Conservation (phyloP, 2,329 filamentous ascomycete species). For the Shiraia bambusicola region DNA sequence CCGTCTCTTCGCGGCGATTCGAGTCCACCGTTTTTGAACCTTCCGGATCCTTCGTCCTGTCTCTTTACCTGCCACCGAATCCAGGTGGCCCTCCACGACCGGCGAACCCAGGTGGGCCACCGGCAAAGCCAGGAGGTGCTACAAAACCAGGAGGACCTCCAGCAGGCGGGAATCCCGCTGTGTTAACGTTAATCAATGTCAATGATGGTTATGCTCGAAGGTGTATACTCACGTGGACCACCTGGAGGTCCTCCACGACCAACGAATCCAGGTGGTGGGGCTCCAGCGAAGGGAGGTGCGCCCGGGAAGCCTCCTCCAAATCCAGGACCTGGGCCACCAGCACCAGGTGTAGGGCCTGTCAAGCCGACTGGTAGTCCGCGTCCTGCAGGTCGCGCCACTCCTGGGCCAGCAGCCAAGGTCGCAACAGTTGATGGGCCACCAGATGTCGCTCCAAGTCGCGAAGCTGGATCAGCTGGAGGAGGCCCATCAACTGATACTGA, state of each 20-base stretch:
- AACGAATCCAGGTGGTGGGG: slow-evolving; percentile 36
- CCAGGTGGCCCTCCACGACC: slow-evolving; percentile 33
- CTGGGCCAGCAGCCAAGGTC: slow-evolving; percentile 74
- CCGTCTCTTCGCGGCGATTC: not conserved
- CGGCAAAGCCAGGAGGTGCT: slow-evolving; percentile 50
- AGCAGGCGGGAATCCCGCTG: slow-evolving; percentile 48
- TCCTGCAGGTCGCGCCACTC: slow-evolving; percentile 87
- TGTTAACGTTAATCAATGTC: no score
- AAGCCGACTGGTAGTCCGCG: slow-evolving; percentile 80
- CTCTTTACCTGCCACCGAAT: slow-evolving; percentile 26
- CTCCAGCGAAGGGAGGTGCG: slow-evolving; percentile 6
- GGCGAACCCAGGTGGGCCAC: slow-evolving; percentile 31
- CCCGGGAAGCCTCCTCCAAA: slow-evolving; percentile 50
- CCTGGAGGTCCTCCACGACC: slow-evolving; percentile 45
- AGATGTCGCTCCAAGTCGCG: slow-evolving; percentile 76
- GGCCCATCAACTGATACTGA: slow-evolving; percentile 94
- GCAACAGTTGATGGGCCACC: slow-evolving; percentile 64
- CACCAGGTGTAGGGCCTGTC: slow-evolving; percentile 84
- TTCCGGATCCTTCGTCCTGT: not conserved
- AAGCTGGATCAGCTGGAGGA: slow-evolving; percentile 88
- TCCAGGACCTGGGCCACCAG: slow-evolving; percentile 74
- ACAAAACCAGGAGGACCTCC: slow-evolving; percentile 53
- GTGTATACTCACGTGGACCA: slow-evolving; percentile 42
- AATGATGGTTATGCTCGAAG: no score
- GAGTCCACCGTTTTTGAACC: not conserved